Base-by-base conservation (phyloP, 2,329 filamentous ascomycete genomes). In the Fusarium redolens region DNA sequence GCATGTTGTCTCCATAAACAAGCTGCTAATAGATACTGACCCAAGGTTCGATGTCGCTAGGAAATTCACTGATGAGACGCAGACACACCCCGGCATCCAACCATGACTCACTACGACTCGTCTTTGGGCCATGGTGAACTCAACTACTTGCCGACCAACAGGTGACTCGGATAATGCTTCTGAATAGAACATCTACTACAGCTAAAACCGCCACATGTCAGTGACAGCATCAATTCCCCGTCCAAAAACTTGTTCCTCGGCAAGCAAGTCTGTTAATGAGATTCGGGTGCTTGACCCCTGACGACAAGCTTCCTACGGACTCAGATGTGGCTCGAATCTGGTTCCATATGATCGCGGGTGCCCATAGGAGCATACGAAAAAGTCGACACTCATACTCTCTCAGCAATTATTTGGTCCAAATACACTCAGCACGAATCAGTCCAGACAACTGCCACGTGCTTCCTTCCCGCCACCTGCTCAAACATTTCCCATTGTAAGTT, bases 401-500 rank as follows among this genome's bases (percentile, higher is more conserved):
- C 28, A 31, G 14, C 13, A 12, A 33, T 10, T 11, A 7, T 10
- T 22, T 33, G 11, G n/a, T 50, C 0, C 22, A 15, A 13, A 10
- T 13, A n/a, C 47, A 33, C 14, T 13, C 30, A 14, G 15, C 14
- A 51, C 8, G 5, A 3, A 15, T 25, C 30, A 51, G 17, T 12
- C 30, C 4, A 4, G 4, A 33, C n/a, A 50, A 3, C 30, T 35
- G 1, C 30, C 9, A 35, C 22, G 8, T 18, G n/a, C 12, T 17
- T 25, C 28, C 28, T 17, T 25, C 28, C 28, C 15, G 6, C 9
- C n/a, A 15, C 1, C 2, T 7, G 7, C 50, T n/a, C 5, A 15
- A 28, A 7, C 22, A 28, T 28, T 6, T 1, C 22, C 1, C 9
- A 20, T 4, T 3, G 4, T 12, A 14, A 9, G 5, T 1, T 38